A percentile compares a stretch with the other conserved stretches of the same genome.
Evolutionary conservation across 208 protist genomes (phyloP).

Genomic region (Entamoeba dispar): DNA sequence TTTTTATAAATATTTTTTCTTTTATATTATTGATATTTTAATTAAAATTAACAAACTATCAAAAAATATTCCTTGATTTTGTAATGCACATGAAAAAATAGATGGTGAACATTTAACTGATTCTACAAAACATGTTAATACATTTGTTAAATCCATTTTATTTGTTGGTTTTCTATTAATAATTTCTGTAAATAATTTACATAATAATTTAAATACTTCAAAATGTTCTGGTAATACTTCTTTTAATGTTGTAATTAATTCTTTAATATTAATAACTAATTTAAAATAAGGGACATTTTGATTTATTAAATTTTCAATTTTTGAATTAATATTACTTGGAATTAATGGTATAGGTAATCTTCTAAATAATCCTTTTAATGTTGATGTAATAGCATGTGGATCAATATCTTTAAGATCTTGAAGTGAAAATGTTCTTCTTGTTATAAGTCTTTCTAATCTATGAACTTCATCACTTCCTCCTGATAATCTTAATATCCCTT

Average conservation of each 20-base stretch:
- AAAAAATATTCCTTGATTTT: background rate
- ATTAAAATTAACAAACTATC: background rate
- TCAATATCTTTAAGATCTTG: background rate
- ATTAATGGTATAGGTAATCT: background rate
- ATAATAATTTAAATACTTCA: background rate
- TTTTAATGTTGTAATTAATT: background rate
- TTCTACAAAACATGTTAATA: background rate
- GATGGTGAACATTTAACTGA: background rate
- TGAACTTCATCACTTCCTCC: background rate
- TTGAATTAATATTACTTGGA: background rate
- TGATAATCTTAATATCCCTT: background rate
- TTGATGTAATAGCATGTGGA: background rate
- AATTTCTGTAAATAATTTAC: background rate
- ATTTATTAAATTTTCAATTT: background rate
- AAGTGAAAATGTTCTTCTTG: background rate
- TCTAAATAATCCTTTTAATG: background rate
- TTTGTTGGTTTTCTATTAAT: background rate
- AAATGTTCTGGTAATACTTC: background rate
- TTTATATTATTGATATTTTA: no score
- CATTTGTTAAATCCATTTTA: background rate
- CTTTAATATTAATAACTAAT: background rate
- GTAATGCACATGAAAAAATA: background rate
- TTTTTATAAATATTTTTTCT: no score
- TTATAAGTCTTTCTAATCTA: background rate
- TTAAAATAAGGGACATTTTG: background rate